Conservation (phyloP, 495 filamentous ascomycete species). For the Evansstolkia leycettana region DNA sequence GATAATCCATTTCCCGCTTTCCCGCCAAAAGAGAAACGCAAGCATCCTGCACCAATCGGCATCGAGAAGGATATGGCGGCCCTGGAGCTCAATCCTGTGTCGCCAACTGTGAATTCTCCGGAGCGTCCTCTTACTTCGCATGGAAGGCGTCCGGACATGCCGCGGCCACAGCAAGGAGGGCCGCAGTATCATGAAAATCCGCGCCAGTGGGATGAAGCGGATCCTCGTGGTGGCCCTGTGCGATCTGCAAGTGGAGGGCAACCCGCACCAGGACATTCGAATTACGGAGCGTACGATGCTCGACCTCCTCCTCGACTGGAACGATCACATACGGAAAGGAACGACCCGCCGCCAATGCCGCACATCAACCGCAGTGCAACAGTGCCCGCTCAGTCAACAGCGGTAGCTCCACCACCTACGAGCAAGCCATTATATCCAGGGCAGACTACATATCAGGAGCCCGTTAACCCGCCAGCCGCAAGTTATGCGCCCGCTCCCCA, state of each 20-base stretch:
- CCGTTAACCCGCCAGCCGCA: slow-evolving; percentile 1
- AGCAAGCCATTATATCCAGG: slow-evolving; percentile 18
- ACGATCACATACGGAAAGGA: slow-evolving; percentile 17
- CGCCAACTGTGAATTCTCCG: slow-evolving; percentile 8
- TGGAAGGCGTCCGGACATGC: slow-evolving; percentile 18
- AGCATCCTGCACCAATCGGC: slow-evolving; percentile 14
- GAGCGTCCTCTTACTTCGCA: slow-evolving; percentile 29
- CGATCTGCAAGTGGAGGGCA: slow-evolving; percentile 18
- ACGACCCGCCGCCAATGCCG: slow-evolving; percentile 15
- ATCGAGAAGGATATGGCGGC: slow-evolving; percentile 43
- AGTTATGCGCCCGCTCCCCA: not conserved
- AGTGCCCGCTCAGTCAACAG: slow-evolving; percentile 14
- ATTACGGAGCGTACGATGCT: slow-evolving; percentile 1
- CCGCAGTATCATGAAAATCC: not conserved
- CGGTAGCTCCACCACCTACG: slow-evolving; percentile 6
- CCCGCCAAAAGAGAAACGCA: slow-evolving; percentile 22
- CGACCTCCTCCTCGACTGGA: slow-evolving; percentile 7
- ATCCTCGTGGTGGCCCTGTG: slow-evolving; percentile 12
- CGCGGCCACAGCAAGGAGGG: slow-evolving; percentile 2
- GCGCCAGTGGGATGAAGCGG: slow-evolving; percentile 11
- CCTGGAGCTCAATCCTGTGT: slow-evolving; percentile 41
- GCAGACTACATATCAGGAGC: slow-evolving; percentile 22
- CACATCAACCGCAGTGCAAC: slow-evolving; percentile 26
- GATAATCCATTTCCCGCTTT: slow-evolving; percentile 61
- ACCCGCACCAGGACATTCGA: slow-evolving; percentile 4